Base-by-base conservation (phyloP, 148 eudicot genomes). In the Spergularia marina region DNA sequence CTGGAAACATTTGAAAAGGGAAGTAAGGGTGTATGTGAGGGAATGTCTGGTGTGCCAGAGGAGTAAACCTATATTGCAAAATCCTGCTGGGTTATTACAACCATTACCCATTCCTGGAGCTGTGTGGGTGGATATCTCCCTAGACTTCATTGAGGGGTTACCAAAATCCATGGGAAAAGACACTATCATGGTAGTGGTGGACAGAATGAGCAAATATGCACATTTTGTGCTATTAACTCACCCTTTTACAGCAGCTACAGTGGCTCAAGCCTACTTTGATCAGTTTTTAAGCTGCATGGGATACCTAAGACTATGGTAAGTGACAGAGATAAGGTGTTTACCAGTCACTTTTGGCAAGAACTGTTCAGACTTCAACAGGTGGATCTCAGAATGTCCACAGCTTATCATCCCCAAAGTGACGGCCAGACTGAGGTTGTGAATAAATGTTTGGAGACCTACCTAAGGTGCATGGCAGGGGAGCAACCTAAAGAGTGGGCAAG, bases 391-490 rank as follows among this genome's bases (percentile, higher is more conserved):
- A 11, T 69, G 8, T 69, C 72, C 21, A 55, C 67, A 13, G 41
- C 68, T 0, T 76, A 68, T 17, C 73, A 76, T 12, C 79, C 78
- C 5, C n/a, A 76, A 57, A 53, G 44, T 0, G 79, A 76, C 47
- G 73, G 66, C 2, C 57, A 68, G 6, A 76, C 73, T 2, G 20
- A 68, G 44, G 79, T 76, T 0, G 66, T 57, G 0, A 76, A 76
- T n/a, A 60, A 21, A 6, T 55, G 67, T 12, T 18, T 76, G 17
- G 73, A 76, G 47, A 51, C 51, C 1, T 76, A 76, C 54, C 15
- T 76, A 0, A 60, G 79, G 11, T 76, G 73, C 16, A 40, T 68
- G 16, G 8, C 16, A 4, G 15, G 67, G 18, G n/a, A 18, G 4
- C 12, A 68, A 0, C 79, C 79, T 0, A 55, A 41, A 2, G 17